These are phyloP conservation scores for Rhodotorula sp. DNA, from an alignment of 1,284 basidiomycete genomes.

Conservation along the genomic window DNA sequence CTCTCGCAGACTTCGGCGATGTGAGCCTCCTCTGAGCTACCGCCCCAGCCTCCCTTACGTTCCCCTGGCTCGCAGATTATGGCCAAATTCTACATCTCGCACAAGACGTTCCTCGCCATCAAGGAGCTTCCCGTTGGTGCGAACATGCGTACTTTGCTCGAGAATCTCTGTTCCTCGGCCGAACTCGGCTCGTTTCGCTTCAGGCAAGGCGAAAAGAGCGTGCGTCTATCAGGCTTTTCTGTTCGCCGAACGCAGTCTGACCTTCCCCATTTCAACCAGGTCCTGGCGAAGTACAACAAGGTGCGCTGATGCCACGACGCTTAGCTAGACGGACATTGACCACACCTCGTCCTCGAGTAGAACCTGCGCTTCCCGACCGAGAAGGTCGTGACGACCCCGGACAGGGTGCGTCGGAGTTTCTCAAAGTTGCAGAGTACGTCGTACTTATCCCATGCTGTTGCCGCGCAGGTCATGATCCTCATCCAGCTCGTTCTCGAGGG, in stretches of 20 bases:
- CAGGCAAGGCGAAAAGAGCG: constrained; percentile 48
- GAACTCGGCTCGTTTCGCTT: constrained; percentile 47
- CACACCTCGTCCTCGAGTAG: not conserved
- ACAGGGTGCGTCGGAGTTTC: constrained; percentile 32
- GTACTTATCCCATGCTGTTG: not conserved
- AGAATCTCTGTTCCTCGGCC: constrained; percentile 42
- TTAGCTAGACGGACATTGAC: no score
- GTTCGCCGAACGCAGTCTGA: not conserved
- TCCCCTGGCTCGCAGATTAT: constrained; percentile 31
- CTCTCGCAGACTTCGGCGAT: constrained; percentile 28
- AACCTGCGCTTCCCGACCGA: constrained; percentile 33
- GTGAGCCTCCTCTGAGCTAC: not conserved
- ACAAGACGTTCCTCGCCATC: constrained; percentile 36
- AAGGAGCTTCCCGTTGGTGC: constrained; percentile 30
- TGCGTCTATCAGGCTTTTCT: not conserved
- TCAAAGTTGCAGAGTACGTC: not conserved
- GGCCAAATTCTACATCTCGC: constrained; percentile 36
- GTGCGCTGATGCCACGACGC: not conserved
- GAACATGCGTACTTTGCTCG: constrained; percentile 37
- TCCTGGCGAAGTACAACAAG: constrained; percentile 32
- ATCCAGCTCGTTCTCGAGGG: constrained; percentile 38
- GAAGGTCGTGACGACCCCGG: constrained; percentile 33
- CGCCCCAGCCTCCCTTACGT: not conserved
- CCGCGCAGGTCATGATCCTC: constrained; percentile 25
- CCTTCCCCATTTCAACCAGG: not conserved